phyloP scores from a whole-genome alignment of 352 stramenopile species.

The Phytopythium mirpurense region DNA sequence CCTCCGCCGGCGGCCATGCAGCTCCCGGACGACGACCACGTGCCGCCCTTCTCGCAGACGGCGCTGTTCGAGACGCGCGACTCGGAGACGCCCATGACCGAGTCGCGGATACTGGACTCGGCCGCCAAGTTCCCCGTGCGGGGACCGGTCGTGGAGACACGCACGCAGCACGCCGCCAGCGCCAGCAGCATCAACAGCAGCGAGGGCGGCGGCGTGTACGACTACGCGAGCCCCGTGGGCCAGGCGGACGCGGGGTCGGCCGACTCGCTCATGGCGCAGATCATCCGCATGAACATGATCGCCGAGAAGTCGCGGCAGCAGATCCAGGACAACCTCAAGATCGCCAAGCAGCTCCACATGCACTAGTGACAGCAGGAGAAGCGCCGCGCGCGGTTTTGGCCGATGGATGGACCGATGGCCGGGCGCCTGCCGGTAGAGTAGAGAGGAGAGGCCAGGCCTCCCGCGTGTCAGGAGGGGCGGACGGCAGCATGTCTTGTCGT shows the following conservation, averaged over 20 bases:
- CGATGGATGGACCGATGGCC: too few relatives aligned
- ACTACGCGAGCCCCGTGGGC: constrained; percentile 8
- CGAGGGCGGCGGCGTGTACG: constrained; percentile 7
- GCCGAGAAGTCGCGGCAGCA: constrained; percentile 59
- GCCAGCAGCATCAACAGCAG: constrained; percentile 9
- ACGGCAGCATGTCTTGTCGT: not conserved
- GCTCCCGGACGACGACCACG: not conserved
- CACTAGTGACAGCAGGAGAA: not conserved
- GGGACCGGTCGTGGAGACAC: not conserved
- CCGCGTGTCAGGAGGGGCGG: too few relatives aligned
- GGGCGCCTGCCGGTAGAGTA: too few relatives aligned
- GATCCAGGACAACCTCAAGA: constrained; percentile 53
- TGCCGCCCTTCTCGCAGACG: constrained; percentile 1
- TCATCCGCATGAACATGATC: constrained; percentile 76
- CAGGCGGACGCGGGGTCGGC: constrained; percentile 15
- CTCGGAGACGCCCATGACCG: constrained; percentile 20
- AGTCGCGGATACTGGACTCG: constrained; percentile 9
- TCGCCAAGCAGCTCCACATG: constrained; percentile 35
- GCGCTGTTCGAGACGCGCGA: constrained; percentile 16
- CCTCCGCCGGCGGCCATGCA: not conserved
- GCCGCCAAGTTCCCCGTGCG: constrained; percentile 4
- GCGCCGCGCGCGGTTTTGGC: too few relatives aligned
- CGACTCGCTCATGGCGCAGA: constrained; percentile 60
- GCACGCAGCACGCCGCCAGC: not conserved
- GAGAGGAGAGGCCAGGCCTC: too few relatives aligned